Conservation (phyloP, 2,329 filamentous ascomycete genomes). For the Fusarium euwallaceae region DNA sequence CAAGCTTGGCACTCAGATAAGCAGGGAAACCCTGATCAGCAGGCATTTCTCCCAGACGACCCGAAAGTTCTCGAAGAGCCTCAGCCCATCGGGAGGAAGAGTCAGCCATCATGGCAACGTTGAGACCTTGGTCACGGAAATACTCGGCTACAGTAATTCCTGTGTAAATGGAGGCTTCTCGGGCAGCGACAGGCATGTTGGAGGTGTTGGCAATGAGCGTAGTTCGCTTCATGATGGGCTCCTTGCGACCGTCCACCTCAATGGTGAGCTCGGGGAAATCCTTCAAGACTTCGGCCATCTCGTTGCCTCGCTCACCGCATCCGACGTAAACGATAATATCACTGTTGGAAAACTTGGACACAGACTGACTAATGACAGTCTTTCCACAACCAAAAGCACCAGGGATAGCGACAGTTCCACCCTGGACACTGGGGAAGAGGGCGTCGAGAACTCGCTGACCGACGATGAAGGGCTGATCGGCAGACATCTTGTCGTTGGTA, state of each 20-base stretch:
- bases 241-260: slow-evolving; percentile 91
- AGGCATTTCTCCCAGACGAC: slow-evolving; percentile 99
- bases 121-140: slow-evolving; percentile 95
- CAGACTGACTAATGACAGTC: slow-evolving; percentile 98
- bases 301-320: slow-evolving; percentile 91
- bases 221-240: slow-evolving; percentile 99
- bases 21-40: slow-evolving; percentile 99
- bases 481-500: slow-evolving; percentile 90
- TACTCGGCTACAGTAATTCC: slow-evolving; percentile 96
- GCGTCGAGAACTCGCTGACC: slow-evolving; percentile 97
- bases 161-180: slow-evolving; percentile 99
- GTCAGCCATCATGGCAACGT: slow-evolving; percentile 99
- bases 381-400: slow-evolving; percentile 99
- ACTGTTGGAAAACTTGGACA: slow-evolving; percentile 99
- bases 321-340: slow-evolving; percentile 99
- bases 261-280: slow-evolving; percentile 99
- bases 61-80: slow-evolving; percentile 97
- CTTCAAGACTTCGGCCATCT: slow-evolving; percentile 99
- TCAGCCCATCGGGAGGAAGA: slow-evolving; percentile 98
- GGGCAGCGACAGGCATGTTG: slow-evolving; percentile 99
- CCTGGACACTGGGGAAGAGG: slow-evolving; percentile 95
- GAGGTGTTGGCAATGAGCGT: slow-evolving; percentile 99
- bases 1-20: slow-evolving; percentile 95
- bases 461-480: slow-evolving; percentile 92
- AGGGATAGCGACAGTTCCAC: slow-evolving; percentile 97